Evolutionary conservation across 331 rosid genomes (phyloP).

Genomic region (Malus hybrid): DNA sequence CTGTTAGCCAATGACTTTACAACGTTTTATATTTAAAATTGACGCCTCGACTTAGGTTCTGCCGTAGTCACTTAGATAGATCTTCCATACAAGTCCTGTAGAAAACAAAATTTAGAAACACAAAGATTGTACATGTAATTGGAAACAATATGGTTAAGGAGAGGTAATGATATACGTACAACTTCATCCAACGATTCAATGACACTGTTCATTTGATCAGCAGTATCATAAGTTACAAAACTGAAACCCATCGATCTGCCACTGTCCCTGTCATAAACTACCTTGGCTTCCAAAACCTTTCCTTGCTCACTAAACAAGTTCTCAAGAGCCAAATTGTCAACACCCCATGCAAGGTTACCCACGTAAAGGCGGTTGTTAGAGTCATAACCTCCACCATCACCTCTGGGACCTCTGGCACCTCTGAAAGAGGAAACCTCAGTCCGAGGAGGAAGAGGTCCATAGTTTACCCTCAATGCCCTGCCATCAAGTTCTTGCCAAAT

Average conservation of each 20-base stretch:
- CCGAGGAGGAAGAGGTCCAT: conserved; percentile 75
- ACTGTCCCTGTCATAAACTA: conserved; percentile 82
- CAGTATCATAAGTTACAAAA: conserved; percentile 62
- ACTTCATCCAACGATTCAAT: conserved; percentile 69
- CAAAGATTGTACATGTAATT: neutral
- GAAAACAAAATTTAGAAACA: neutral
- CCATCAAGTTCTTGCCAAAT: conserved; percentile 63
- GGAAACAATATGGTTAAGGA: neutral
- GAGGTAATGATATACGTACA: conserved; percentile 38
- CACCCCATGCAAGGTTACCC: conserved; percentile 92
- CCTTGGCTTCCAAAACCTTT: conserved; percentile 78
- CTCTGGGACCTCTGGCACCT: conserved; percentile 24
- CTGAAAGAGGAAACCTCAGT: conserved; percentile 36
- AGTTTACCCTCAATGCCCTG: conserved; percentile 69
- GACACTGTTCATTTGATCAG: conserved; percentile 67
- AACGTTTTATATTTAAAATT: conserved; percentile 30
- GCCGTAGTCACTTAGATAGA: conserved; percentile 61
- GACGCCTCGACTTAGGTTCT: conserved; percentile 63
- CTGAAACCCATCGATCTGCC: conserved; percentile 96
- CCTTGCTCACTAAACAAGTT: conserved; percentile 68
- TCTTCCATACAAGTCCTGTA: conserved; percentile 86
- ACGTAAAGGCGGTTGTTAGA: conserved; percentile 59
- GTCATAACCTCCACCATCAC: conserved; percentile 20
- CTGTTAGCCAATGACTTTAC: conserved; percentile 9
- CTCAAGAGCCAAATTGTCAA: conserved; percentile 67